Base-by-base conservation (phyloP, 1,139 yeast species). In the Yamadazyma aaseri region DNA sequence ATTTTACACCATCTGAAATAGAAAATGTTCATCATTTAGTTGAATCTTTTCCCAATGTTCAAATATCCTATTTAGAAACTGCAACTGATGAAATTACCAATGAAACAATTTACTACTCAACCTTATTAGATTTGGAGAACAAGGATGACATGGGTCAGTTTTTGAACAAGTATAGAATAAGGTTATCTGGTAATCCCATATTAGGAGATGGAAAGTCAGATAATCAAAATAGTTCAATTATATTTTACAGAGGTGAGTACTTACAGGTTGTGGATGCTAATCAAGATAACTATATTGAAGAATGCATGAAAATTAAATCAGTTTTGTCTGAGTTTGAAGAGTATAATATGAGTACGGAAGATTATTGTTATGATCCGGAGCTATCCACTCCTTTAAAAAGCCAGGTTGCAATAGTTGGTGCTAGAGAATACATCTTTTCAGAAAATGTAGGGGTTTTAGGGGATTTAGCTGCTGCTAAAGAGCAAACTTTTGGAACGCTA, bases 381-480 rank as follows among this genome's bases (percentile, higher is more conserved):
- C 55, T 64, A 14, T 32, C 33, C 35, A 23, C 32, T 9, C 25
- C 29, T 5, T 3, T 8, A 1, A 27, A 38, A 20, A 36, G 33
- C 10, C 60, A 55, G 5, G 89, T 87, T 5, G 96, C 96, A 0
- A 85, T 87, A 36, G 70, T 87, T 21, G 96, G 96, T 0, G 92
- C 96, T 0, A 70, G 96, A 46, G 96, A 87, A 50, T 86, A 86
- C 47, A 85, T 87, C 2, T 87, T 87, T 51, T 84, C 95, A 0
- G 96, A 86, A 53, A 83, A 83, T 46, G 76, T 83, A 36, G 96
- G 96, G 5, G 81, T 86, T 3, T 60, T 87, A 15, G 96, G 96
- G 1, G 96, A 87, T 57, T 81, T 87, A 36, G 95, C 96, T 1
- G 96, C 96, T 1, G 95, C 95, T 0, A 87, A 87, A 50, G 96